Conservation (phyloP, 768 basidiomycete genomes). For the Amanita jacksonii region DNA sequence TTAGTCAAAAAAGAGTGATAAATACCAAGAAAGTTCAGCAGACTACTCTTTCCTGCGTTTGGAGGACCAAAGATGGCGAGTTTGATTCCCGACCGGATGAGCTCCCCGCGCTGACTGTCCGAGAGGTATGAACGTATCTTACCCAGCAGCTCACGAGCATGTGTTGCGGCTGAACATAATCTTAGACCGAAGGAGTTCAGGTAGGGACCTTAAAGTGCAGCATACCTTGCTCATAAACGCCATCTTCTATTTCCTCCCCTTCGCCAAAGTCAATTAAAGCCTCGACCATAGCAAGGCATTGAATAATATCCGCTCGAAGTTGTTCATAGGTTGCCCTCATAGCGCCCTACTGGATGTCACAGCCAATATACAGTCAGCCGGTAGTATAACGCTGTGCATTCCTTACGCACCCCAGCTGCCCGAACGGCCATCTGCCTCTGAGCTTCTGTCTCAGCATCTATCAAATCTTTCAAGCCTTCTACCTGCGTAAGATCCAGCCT, state of each 20-base stretch:
- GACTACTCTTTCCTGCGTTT: conserved; percentile 89
- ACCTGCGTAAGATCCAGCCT: conserved; percentile 83
- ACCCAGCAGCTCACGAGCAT: conserved; percentile 37
- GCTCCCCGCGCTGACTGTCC: conserved; percentile 73
- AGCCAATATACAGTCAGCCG: neutral
- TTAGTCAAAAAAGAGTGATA: conserved; percentile 2
- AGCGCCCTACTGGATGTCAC: conserved; percentile 41
- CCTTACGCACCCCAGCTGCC: conserved; percentile 53
- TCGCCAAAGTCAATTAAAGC: conserved; percentile 93
- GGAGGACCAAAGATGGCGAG: conserved; percentile 89
- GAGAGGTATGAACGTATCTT: conserved; percentile 48
- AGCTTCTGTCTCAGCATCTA: conserved; percentile 80
- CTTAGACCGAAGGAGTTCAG: conserved; percentile 2
- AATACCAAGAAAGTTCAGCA: conserved; percentile 77
- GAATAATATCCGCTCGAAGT: conserved; percentile 56
- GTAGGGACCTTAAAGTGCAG: neutral
- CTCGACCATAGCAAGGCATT: conserved; percentile 71
- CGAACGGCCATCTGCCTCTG: conserved; percentile 69
- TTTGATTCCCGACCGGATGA: conserved; percentile 72
- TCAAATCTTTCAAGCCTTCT: conserved; percentile 79
- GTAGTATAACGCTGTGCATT: no score
- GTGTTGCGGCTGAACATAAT: conserved; percentile 36
- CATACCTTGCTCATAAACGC: conserved; percentile 62
- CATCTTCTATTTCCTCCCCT: conserved; percentile 83
- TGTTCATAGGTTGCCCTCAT: conserved; percentile 50